Base-by-base conservation (phyloP, 2,329 filamentous ascomycete genomes). In the Stenocarpella maydis region DNA sequence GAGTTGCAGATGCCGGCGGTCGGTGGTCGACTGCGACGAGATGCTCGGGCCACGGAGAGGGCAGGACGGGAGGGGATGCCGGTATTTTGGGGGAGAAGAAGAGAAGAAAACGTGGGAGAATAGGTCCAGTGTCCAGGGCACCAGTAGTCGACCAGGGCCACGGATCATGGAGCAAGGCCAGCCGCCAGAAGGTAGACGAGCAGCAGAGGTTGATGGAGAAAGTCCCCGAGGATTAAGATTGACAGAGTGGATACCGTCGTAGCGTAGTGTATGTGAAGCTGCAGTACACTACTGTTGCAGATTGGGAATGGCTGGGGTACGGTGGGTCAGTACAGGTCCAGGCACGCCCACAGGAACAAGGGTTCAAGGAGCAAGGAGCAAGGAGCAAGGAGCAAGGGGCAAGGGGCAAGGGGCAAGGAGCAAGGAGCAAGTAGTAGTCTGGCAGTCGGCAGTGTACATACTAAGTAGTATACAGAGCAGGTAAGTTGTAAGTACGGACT, bases 161-260 rank as follows among this genome's bases (percentile, higher is more conserved):
- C 49, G 63, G 63, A 54, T 31, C 24, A 49, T 54, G 43, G 45
- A 67, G 41, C 39, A 31, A 54, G 43, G 58, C 58, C 58, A 47
- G 24, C 1, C 47, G 39, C 28, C 58, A 15, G 37, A 15, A 37
- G 43, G 43, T 61, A 41, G 43, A 49, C 19, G 58, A 63, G 49
- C 58, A 63, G 28, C 58, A 37, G 37, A 41, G 58, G 58, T 63
- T 41, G 58, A 63, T 63, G 43, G 58, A n/a, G n/a, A 63, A 63
- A 63, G 58, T 58, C 65, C 65, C 58, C 52, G 65, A 47, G 65
- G 65, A 58, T 65, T 67, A 67, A 54, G 65, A 67, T 58, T 54
- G 54, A 28, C 31, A 39, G 65, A 50, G 65, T 67, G 65, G 65
- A 19, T 67, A 67, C 52, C 45, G 34, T 53, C 45, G 31, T 58